phyloP scores from a whole-genome alignment of 2,329 filamentous ascomycete species.

The Colletotrichum sp. region DNA sequence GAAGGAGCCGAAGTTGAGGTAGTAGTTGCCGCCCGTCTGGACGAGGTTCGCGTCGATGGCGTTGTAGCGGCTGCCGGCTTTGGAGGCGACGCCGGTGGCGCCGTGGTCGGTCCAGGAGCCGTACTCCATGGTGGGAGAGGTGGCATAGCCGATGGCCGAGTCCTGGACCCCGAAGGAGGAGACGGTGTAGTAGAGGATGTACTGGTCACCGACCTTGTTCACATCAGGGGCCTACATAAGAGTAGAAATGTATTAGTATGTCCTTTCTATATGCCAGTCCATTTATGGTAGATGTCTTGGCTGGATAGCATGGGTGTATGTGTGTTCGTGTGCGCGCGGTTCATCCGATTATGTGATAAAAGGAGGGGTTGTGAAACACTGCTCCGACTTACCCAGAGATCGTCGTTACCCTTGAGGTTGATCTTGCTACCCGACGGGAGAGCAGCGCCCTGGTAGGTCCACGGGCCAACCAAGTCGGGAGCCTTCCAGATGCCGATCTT shows the following conservation, averaged over 20 bases:
- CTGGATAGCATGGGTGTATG: too few relatives aligned
- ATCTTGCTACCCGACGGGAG: constrained; percentile 43
- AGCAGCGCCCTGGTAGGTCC: constrained; percentile 46
- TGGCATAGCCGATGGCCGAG: constrained; percentile 64
- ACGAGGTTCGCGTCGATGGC: constrained; percentile 66
- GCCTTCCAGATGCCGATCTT: constrained; percentile 44
- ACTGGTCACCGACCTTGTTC: constrained; percentile 57
- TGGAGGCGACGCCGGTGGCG: constrained; percentile 53
- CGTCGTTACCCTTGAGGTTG: constrained; percentile 41
- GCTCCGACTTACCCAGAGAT: constrained; percentile 44
- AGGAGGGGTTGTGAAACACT: too few relatives aligned
- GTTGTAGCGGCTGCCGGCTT: constrained; percentile 52
- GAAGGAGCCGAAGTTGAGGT: constrained; percentile 71
- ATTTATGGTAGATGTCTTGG: not conserved
- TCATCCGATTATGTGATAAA: not conserved
- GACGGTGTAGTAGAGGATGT: constrained; percentile 74
- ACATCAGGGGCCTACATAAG: constrained; percentile 65
- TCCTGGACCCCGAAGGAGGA: constrained; percentile 65
- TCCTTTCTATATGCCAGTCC: not conserved
- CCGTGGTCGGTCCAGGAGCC: constrained; percentile 67
- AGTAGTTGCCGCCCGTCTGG: constrained; percentile 42
- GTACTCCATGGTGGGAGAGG: constrained; percentile 49
- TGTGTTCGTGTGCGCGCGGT: not conserved
- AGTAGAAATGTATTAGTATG: too few relatives aligned
- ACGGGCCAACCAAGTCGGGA: constrained; percentile 41